Base-by-base conservation (phyloP, 2,329 filamentous ascomycete genomes). In the Neofusicoccum ribis region DNA sequence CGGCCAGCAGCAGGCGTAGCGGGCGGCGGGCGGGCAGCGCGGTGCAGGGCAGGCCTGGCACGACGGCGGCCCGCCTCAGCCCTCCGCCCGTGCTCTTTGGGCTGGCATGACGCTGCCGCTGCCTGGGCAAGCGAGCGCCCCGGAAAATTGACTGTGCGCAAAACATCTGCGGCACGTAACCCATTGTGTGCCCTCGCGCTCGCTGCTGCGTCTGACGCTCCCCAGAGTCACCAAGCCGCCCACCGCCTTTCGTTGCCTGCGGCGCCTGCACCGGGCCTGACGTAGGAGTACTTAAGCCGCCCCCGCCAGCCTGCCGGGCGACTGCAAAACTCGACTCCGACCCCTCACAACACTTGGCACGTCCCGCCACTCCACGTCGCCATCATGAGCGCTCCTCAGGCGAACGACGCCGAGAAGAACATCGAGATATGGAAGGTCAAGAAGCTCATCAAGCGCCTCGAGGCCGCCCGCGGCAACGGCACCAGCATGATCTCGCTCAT, bases 401-500 rank as follows among this genome's bases (percentile, higher is more conserved):
- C 88, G 79, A 93, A 90, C 83, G 95, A 98, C 82, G 94, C 94
- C 73, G 95, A 99, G 88, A 98, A 98, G 88, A 99, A 98, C 82
- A 90, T 90, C 71, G 88, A 90, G 81, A 90, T 90, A 84, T 93
- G 91, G 91, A 97, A 99, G 90, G 93, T 99, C 78, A 99, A 99
- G 88, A 99, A 99, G 86, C 85, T 99, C 77, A 97, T 99, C 84
- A 99, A 98, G 84, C 91, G 95, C 75, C 92, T 99, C 74, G 95
- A 98, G 82, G 91, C 92, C 69, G 96, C 96, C 72, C 88, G 96
- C 79, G 95, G 95, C 79, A 99, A 99, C 88, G 95, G 95, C 83
- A 99, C 95, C 70, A 94, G 90, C 84, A 99, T 99, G 95, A 99
- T 99, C 82, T 98, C 94, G 70, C 88, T 99, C 81, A 97, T 99